A percentile compares a stretch with the other conserved stretches of the same genome.
Conservation (phyloP, 2,329 filamentous ascomycete species). For the Sporothrix globosa region DNA sequence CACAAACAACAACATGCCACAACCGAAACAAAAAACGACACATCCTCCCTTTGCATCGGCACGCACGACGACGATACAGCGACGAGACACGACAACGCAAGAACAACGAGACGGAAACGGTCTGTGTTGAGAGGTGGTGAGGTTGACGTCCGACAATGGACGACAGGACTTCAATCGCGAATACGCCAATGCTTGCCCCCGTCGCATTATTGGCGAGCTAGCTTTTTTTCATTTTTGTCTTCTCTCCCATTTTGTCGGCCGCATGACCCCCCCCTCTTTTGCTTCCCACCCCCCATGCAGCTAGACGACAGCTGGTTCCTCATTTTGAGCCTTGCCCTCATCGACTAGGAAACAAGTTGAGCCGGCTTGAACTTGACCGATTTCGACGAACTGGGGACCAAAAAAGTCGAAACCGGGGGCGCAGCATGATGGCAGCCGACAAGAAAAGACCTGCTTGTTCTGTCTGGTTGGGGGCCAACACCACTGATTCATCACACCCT, state of each 20-base stretch:
- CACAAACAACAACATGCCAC: background rate
- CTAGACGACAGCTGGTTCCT: background rate
- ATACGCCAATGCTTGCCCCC: background rate
- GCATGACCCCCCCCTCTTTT: background rate
- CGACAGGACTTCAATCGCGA: background rate
- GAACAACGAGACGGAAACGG: background rate
- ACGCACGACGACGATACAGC: constrained; percentile 8
- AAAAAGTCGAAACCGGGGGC: background rate
- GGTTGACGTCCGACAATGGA: background rate
- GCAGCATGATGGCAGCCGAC: background rate
- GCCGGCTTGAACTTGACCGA: background rate
- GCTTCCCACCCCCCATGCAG: background rate
- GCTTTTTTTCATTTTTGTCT: background rate
- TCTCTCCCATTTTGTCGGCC: background rate
- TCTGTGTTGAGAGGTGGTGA: background rate
- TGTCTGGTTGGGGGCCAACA: constrained; percentile 8
- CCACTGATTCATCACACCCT: constrained; percentile 25
- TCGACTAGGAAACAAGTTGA: background rate
- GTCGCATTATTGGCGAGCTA: background rate
- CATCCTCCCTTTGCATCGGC: constrained; percentile 4
- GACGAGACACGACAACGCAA: background rate
- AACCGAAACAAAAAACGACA: constrained; percentile 10
- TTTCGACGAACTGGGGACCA: background rate
- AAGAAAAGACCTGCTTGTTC: background rate
- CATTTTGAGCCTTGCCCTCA: constrained; percentile 10